Conservation (phyloP, 1,139 yeast species). For the Torulaspora pretoriensis region DNA sequence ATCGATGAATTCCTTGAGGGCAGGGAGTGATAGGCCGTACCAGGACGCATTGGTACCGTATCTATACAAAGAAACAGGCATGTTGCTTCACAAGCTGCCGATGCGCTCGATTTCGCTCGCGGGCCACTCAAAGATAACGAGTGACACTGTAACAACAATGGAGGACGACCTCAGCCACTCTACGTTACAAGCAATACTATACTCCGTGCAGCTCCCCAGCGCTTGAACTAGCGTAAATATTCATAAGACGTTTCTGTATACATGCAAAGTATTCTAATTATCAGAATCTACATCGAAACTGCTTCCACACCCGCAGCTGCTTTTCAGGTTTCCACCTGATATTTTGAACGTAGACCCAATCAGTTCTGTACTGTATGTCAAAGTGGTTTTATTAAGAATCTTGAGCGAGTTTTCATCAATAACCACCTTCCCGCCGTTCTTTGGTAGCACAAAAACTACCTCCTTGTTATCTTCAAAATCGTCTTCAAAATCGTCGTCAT, state of each 20-base stretch:
- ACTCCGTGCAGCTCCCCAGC: slow-evolving; percentile 5
- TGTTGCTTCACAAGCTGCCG: slow-evolving; percentile 16
- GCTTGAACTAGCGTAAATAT: slow-evolving; percentile 3
- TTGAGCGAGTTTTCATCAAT: slow-evolving; percentile 79
- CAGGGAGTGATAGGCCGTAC: not conserved
- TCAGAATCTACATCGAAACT: slow-evolving; percentile 65
- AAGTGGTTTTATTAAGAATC: slow-evolving; percentile 77
- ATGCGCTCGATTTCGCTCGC: slow-evolving; percentile 16
- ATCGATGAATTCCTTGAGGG: slow-evolving; percentile 14
- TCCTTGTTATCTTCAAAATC: slow-evolving; percentile 31
- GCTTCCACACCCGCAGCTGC: slow-evolving; percentile 96
- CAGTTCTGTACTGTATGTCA: slow-evolving; percentile 87
- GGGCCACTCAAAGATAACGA: slow-evolving; percentile 22
- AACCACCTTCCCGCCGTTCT: slow-evolving; percentile 43
- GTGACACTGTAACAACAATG: slow-evolving; percentile 2
- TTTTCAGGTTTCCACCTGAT: slow-evolving; percentile 79
- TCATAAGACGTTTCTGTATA: not conserved
- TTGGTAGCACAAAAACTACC: slow-evolving; percentile 25
- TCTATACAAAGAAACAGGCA: slow-evolving; percentile 21
- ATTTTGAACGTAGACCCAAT: slow-evolving; percentile 94
- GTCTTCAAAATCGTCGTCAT: slow-evolving; percentile 60
- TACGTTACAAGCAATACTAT: slow-evolving; percentile 5
- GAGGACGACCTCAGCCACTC: slow-evolving; percentile 3
- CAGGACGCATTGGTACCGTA: slow-evolving; percentile 17
- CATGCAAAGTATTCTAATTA: slow-evolving; percentile 2